Evolutionary conservation across 208 protist genomes (phyloP), one percentile per base, ranked within the genome.

Genomic region (Trypanosoma avium): DNA sequence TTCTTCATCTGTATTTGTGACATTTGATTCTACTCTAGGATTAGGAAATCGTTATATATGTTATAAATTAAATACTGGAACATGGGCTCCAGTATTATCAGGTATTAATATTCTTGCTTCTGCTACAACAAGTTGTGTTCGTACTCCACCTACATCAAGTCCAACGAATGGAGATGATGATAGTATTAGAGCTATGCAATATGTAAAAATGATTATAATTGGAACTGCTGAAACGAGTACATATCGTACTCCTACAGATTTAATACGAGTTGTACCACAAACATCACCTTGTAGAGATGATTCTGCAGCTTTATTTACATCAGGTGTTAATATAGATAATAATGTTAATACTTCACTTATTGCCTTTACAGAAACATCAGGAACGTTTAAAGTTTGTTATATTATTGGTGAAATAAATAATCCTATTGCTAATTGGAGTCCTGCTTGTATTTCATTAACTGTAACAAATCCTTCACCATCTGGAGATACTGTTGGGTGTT

Each of bases 331-430:
- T 9, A 63, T 67, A 38, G 29, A 56, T 0, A 54, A 63, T 19
- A 33, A 42, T 27, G 33, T 33, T 1, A 65, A 55, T 19, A 65
- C 70, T 22, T 55, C 45, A 15, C 68, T 79, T 6, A 73, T 93
- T 49, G 74, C 75, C 61, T 94, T 92, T 62, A 64, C 82, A 10
- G 73, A 79, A 24, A 55, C 53, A 36, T 47, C 62, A 1, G 86
- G 86, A 7, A 66, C 15, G 47, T 94, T 82, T 66, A 94, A 93
- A 63, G 36, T 96, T 69, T 96, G 91, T 76, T 94, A 96, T 68
- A 87, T 84, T 67, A 78, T 93, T 46, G 80, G 79, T 38, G 75
- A 66, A 21, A 54, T 59, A 24, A 54, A 36, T 8, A 69, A 53
- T 47, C 50, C 42, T 21, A 67, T 49, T 17, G 65, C 74, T 6